phyloP scores from a whole-genome alignment of 2,329 filamentous ascomycete genomes.

The Acrodontium crateriforme region DNA sequence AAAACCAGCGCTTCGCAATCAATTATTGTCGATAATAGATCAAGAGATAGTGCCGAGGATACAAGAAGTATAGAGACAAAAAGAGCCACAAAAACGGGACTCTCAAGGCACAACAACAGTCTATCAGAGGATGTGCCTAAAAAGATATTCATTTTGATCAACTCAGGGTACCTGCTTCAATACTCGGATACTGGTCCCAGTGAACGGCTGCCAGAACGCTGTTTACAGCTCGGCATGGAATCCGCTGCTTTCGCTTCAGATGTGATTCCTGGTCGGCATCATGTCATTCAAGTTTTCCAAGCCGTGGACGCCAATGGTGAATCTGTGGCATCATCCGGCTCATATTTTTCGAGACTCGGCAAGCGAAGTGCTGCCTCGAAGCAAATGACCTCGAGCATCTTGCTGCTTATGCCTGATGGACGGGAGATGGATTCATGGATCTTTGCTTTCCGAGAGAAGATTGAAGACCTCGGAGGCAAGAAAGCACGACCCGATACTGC shows the following conservation, averaged over 20 bases:
- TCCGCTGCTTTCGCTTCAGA: conserved; percentile 73
- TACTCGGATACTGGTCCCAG: conserved; percentile 58
- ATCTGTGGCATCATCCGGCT: conserved; percentile 37
- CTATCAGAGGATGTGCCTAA: conserved; percentile 40
- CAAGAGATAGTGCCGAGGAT: conserved; percentile 4
- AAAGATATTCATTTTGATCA: conserved; percentile 60
- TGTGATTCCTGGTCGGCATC: conserved; percentile 64
- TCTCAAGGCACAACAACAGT: conserved; percentile 5
- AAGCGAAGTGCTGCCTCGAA: conserved; percentile 30
- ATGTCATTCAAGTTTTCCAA: conserved; percentile 64
- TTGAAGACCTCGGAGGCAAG: conserved; percentile 55
- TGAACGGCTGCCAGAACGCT: conserved; percentile 60
- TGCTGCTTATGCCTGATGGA: conserved; percentile 59
- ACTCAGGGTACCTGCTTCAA: conserved; percentile 59
- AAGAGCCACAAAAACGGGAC: conserved; percentile 7
- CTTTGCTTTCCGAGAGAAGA: conserved; percentile 51
- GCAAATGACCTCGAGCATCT: conserved; percentile 42
- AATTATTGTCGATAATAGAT: conserved; percentile 1
- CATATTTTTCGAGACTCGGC: conserved; percentile 51
- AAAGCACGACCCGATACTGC: conserved; percentile 41
- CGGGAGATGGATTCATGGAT: conserved; percentile 70
- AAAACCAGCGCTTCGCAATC: too few relatives aligned
- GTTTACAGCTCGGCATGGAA: conserved; percentile 56
- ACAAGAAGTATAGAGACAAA: conserved; percentile 7
- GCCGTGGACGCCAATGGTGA: conserved; percentile 45